These are phyloP conservation scores for Camellia lanceoleosa DNA, from an alignment of 148 eudicot species.

Conservation along the genomic window DNA sequence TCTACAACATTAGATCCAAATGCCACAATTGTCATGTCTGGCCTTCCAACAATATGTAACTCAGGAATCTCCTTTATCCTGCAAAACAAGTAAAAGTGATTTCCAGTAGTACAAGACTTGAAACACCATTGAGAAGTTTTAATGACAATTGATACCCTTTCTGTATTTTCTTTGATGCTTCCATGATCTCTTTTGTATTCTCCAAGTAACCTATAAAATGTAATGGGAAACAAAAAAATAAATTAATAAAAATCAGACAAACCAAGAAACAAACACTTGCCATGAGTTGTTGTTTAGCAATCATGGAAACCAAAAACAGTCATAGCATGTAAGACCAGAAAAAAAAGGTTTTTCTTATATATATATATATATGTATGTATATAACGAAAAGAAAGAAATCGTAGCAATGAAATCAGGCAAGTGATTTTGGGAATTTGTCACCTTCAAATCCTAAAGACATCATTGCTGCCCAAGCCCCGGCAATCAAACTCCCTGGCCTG, in stretches of 20 bases:
- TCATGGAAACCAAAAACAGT: background rate
- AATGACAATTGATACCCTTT: constrained; percentile 55
- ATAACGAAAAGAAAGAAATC: background rate
- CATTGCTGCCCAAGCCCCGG: constrained; percentile 99
- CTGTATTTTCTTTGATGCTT: constrained; percentile 76
- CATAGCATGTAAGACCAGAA: background rate
- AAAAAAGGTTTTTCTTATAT: background rate
- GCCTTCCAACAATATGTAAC: constrained; percentile 76
- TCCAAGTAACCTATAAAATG: constrained; percentile 68
- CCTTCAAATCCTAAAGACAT: constrained; percentile 91
- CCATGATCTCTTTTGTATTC: constrained; percentile 86
- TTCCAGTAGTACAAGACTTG: background rate
- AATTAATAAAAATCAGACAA: background rate
- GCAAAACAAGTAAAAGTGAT: constrained; percentile 10
- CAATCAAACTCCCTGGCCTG: constrained; percentile 92
- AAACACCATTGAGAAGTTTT: constrained; percentile 5
- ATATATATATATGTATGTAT: too few relatives aligned
- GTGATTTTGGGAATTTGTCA: constrained; percentile 9
- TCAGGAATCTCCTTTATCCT: constrained; percentile 76
- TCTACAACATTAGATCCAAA: constrained; percentile 70
- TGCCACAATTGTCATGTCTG: constrained; percentile 96
- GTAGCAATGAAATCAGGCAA: background rate
- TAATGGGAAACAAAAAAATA: background rate
- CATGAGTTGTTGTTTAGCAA: background rate
- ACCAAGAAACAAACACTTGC: background rate